phyloP scores from a whole-genome alignment of 352 stramenopile species.

The Phytophthora citrophthora region DNA sequence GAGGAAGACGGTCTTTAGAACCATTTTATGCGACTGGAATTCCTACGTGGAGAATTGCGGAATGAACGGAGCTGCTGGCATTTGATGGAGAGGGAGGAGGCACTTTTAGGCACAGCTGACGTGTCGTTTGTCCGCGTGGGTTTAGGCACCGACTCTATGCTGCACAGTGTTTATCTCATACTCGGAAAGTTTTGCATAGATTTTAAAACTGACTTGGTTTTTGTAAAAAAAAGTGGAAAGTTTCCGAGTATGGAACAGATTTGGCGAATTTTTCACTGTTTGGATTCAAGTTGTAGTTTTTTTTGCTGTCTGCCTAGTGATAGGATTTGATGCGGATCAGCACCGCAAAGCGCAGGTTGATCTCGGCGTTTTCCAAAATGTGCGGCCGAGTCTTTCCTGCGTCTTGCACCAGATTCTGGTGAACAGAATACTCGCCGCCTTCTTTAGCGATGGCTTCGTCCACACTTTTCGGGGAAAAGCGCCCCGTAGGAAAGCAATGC shows the following conservation, averaged over 20 bases:
- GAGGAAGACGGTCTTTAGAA: slow-evolving; percentile 20
- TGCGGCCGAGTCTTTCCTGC: slow-evolving; percentile 26
- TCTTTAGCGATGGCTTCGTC: slow-evolving; percentile 12
- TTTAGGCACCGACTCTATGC: slow-evolving; percentile 17
- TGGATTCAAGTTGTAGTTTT: not conserved
- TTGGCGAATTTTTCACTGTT: slow-evolving; percentile 19
- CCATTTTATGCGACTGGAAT: slow-evolving; percentile 9
- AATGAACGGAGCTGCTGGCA: slow-evolving; percentile 15
- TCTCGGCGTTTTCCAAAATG: slow-evolving; percentile 1
- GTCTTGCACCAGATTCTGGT: slow-evolving; percentile 2
- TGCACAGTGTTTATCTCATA: not conserved
- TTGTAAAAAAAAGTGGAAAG: not conserved
- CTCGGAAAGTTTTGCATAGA: slow-evolving; percentile 2
- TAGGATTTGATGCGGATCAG: slow-evolving; percentile 7
- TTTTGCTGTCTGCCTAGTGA: slow-evolving; percentile 22
- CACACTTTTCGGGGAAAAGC: slow-evolving; percentile 13
- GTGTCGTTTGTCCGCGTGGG: slow-evolving; percentile 2
- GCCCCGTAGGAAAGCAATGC: slow-evolving; percentile 1
- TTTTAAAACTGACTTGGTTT: not conserved
- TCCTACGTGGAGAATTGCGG: slow-evolving; percentile 9
- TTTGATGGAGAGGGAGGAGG: slow-evolving; percentile 7
- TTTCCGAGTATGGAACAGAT: not conserved
- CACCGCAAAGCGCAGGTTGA: not conserved
- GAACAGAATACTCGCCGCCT: not conserved
- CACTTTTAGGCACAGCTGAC: slow-evolving; percentile 19